A percentile compares a stretch with the other conserved stretches of the same genome.
phyloP scores from a whole-genome alignment of 768 basidiomycete species.

The Kondoa subrosea region DNA sequence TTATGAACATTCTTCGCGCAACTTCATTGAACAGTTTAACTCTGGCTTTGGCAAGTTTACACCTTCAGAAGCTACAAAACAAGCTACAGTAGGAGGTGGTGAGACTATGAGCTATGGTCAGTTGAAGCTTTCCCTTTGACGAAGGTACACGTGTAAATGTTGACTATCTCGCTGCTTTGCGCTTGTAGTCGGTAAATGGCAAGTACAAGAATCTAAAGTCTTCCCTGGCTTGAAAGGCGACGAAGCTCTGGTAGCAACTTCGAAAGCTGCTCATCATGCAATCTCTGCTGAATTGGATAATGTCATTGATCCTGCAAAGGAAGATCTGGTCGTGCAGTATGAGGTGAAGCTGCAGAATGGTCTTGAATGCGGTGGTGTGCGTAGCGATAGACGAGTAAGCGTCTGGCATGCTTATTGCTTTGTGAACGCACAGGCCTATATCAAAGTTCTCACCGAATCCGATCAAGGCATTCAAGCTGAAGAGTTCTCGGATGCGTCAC shows the following conservation, averaged over 20 bases:
- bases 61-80: constrained; percentile 91
- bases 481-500: constrained; percentile 83
- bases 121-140: background rate
- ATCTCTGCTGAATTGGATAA: constrained; percentile 78
- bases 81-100: constrained; percentile 60
- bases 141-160: background rate
- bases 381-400: background rate
- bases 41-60: constrained; percentile 79
- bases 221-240: constrained; percentile 36
- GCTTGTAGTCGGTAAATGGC: constrained; percentile 93
- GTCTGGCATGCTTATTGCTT: background rate
- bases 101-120: constrained; percentile 43
- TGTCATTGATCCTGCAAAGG: constrained; percentile 55
- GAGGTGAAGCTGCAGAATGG: constrained; percentile 98
- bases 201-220: constrained; percentile 66
- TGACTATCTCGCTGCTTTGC: constrained; percentile 36
- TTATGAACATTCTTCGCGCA: constrained; percentile 3
- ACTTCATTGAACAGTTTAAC: constrained; percentile 89
- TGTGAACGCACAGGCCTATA: constrained; percentile 44
- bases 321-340: constrained; percentile 84
- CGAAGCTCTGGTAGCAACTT: constrained; percentile 44
- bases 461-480: constrained; percentile 71
- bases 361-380: constrained; percentile 79
- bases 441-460: constrained; percentile 60
- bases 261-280: constrained; percentile 94